Evolutionary conservation across 2,329 filamentous ascomycete species (phyloP), one percentile per base, ranked within the genome.

Genomic region (Fusarium sp.): DNA sequence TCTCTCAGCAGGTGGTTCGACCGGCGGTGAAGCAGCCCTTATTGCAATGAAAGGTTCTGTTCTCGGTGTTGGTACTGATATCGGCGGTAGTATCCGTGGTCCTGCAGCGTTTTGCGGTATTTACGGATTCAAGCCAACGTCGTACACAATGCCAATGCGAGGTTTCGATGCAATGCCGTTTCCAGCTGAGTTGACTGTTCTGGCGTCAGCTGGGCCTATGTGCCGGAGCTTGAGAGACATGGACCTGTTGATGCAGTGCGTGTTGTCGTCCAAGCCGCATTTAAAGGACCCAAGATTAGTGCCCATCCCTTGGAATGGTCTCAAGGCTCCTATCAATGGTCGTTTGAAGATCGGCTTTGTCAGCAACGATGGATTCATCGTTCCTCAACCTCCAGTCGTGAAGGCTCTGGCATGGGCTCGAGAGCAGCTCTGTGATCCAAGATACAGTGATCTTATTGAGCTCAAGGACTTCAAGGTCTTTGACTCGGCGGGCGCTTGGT

Each of bases 1-100:
- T 22, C 83, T 89, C 24, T 89, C 87, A 0, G 86, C 89, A 0
- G 91, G 91, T 7, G 91, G 91, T 8, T 88, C 86, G 5, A 89
- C 88, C 0, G 91, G 91, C 13, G 91, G 91, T 3, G 81, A 82
- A 47, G 79, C 70, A 8, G 79, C 82, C 5, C 69, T 84, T 1
- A 65, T 84, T 3, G 80, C 79, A 5, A 75, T 83, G 57, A 72
- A 78, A 4, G 82, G 63, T 18, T 62, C 58, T 22, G 50, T 62
- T 0, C 51, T 66, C 10, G 63, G 63, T n/a, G 15, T 66, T 4
- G 47, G 56, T 3, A 47, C 62, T 38, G 36, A 62, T 12, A 60
- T 60, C 11, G 57, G 61, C 9, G 38, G 42, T 5, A 64, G 61
- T 7, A 57, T 36, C 5, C 61, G 61, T 14, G 54, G 54, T 18